Evolutionary conservation across 441 rosid genomes (phyloP).

Genomic region (Gossypium armourianum): DNA sequence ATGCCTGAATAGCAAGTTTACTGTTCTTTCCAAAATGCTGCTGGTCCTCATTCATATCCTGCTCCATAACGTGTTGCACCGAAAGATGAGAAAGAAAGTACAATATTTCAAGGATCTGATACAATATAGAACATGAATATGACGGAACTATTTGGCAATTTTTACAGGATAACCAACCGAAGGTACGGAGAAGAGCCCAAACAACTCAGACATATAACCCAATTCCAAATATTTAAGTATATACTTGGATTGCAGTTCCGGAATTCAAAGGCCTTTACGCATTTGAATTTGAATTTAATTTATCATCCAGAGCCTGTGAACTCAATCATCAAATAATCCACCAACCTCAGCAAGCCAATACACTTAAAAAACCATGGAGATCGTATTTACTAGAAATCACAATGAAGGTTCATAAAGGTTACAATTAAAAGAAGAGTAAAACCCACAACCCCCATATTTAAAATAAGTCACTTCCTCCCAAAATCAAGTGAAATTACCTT

Average conservation of each 20-base stretch:
- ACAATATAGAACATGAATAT: background rate
- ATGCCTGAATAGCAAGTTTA: conserved; percentile 41
- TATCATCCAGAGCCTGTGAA: background rate
- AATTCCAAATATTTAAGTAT: background rate
- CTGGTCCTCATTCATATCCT: conserved; percentile 41
- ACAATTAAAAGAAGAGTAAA: background rate
- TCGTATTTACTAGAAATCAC: background rate
- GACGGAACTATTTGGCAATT: background rate
- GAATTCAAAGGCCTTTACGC: background rate
- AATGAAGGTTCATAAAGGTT: background rate
- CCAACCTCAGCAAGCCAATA: background rate
- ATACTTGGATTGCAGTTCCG: background rate
- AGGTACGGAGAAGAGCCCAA: background rate
- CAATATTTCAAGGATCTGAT: background rate
- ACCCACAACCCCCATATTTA: background rate
- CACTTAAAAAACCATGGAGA: background rate
- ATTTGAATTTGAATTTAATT: background rate
- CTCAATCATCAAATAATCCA: conserved; percentile 5
- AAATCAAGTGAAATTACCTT: background rate
- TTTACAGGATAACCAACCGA: background rate
- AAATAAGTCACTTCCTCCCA: background rate
- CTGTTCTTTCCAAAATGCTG: conserved; percentile 27
- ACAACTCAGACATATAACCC: background rate
- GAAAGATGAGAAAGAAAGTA: background rate
- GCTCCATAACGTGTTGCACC: conserved; percentile 19